Evolutionary conservation across 371 early-diverging fungal species (phyloP), one percentile per base, ranked within the genome.

Genomic region (Mortierella sp.): DNA sequence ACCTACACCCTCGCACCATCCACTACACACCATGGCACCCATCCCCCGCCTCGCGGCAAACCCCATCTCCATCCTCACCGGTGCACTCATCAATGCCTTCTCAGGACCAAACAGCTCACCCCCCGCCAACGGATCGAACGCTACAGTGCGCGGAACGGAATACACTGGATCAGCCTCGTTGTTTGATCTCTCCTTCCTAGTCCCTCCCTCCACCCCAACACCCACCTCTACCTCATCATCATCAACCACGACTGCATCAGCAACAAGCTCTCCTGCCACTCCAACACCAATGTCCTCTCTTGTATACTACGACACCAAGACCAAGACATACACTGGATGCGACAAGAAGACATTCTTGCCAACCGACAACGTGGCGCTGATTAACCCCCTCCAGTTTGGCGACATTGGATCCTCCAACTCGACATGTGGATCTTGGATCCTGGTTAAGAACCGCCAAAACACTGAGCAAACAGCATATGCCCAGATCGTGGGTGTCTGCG

Each of bases 381-480:
- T 76, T 65, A 74, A 74, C 49, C 57, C 76, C 5, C 76, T 74
- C 22, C 76, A 74, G 47, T 74, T 76, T 43, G 76, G 69, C 40
- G 43, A 66, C 22, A 19, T 63, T 43, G 21, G 34, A 0, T 43
- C 76, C 3, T 16, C 48, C 17, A 76, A 76, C 65, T 61, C 76
- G 25, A 74, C 76, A 25, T 74, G 76, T 22, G 76, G 76, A 19
- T 39, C 63, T 28, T 74, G 76, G 76, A 63, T 74, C 57, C 52
- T 54, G 28, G 39, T 74, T 57, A 54, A 59, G 46, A 67, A 67
- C 57, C 67, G 76, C 14, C 61, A 67, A 43, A 74, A 74, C 54
- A 67, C 68, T 2, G 43, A 44, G 49, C 61, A 63, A 21, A 60
- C 63, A 22, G 53, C 68, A 39, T 45, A 41, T 27, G 76, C 76